Conservation (phyloP, 2,329 filamentous ascomycete species). For the Fusarium ramigenum region DNA sequence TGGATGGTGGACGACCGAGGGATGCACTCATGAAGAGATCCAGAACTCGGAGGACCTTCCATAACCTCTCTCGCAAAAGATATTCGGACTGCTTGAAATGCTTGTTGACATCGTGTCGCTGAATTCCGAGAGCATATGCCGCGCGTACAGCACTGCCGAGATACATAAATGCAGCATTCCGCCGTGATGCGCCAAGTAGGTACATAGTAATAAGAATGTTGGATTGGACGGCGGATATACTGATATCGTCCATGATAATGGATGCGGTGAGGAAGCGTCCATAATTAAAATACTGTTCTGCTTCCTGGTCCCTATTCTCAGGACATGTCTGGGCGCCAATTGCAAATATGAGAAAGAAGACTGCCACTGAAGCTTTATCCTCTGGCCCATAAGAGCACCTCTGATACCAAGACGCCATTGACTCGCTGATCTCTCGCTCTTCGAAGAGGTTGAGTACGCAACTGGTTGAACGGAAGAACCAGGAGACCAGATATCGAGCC, state of each 20-base stretch:
- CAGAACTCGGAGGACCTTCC: neutral
- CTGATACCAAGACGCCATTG: neutral
- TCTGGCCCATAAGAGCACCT: neutral
- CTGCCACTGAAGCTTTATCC: neutral
- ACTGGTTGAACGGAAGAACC: neutral
- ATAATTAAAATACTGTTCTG: neutral
- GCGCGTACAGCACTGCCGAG: neutral
- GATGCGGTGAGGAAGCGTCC: neutral
- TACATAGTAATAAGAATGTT: neutral
- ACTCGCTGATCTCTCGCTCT: neutral
- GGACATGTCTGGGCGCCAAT: neutral
- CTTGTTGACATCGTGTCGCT: neutral
- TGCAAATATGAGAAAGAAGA: neutral
- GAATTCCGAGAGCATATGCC: neutral
- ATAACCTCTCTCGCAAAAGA: neutral
- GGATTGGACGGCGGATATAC: neutral
- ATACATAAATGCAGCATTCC: neutral
- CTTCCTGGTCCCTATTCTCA: neutral
- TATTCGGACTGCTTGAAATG: neutral
- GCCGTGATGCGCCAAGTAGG: neutral
- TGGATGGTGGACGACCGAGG: neutral
- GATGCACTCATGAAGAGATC: neutral
- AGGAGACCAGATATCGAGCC: neutral
- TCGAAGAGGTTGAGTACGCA: neutral
- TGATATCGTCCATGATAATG: neutral